These are phyloP conservation scores for Fraxinus angustifolia DNA, from an alignment of 305 asterid genomes.

Conservation along the genomic window DNA sequence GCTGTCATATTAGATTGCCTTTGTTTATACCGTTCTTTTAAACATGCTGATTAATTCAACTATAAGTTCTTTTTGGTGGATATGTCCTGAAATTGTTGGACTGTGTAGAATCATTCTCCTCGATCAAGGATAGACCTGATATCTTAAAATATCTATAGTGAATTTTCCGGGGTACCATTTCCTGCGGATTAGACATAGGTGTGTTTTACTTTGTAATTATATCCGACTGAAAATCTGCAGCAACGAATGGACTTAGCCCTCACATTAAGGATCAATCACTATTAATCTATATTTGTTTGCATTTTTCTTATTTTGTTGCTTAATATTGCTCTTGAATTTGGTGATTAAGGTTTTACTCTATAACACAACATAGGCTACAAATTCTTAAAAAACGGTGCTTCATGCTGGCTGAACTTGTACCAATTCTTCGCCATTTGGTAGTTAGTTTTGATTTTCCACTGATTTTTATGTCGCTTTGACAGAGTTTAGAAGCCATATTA, in stretches of 20 bases:
- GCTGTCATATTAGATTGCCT: not conserved
- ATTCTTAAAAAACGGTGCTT: not conserved
- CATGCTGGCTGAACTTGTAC: not conserved
- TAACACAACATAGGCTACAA: not conserved
- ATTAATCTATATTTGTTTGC: not conserved
- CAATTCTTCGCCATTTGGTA: not conserved
- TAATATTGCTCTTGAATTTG: not conserved
- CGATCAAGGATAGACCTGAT: not conserved
- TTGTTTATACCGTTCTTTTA: not conserved
- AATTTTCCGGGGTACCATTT: not conserved
- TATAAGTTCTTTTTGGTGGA: not conserved
- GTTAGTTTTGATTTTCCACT: conserved; percentile 8
- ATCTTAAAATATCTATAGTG: not conserved
- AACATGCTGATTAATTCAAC: not conserved
- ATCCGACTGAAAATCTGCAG: not conserved
- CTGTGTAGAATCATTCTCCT: not conserved
- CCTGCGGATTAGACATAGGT: not conserved
- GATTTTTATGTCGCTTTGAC: conserved; percentile 17
- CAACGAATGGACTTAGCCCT: not conserved
- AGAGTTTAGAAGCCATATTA: conserved; percentile 62
- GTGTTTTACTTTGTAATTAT: not conserved
- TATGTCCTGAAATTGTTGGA: not conserved
- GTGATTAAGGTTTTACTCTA: not conserved
- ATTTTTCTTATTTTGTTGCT: not conserved
- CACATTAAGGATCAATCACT: not conserved